Evolutionary conservation across 176 grass and related monocot genomes (phyloP), one percentile per base, ranked within the genome.

Genomic region (Tillandsia fasciculata): DNA sequence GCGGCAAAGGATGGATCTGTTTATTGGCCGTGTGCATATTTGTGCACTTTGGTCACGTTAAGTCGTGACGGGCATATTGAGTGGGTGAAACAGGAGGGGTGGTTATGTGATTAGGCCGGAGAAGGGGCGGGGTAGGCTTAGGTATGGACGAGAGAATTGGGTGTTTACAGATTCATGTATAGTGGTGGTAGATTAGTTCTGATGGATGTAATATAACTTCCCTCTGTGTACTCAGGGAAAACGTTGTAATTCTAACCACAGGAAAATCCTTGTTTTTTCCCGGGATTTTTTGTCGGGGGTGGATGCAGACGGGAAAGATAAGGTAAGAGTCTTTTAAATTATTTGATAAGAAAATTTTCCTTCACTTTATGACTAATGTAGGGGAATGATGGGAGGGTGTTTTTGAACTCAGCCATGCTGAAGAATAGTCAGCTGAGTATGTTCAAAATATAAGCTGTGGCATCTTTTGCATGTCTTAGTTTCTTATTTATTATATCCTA

Each of bases 81-180:
- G 33, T 6, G 80, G 67, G 71, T 63, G 23, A 63, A 56, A 53
- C 75, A 78, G 10, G 67, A 73, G 70, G 74, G 72, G 70, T 67
- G 79, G 63, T 29, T 67, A 68, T 66, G 75, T 78, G 79, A 71
- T 22, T 70, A 69, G 71, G 64, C 75, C 79, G 8, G 52, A 73
- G 67, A 69, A 74, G 78, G 70, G 56, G 59, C 49, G 77, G 56
- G 56, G 54, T 71, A 63, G 29, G 53, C 49, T 68, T 12, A 56
- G 54, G 72, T 79, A 74, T 78, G 77, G 69, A 82, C 82, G 84
- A 75, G 64, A 64, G 84, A 71, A 79, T 72, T 79, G 84, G 84
- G 74, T 74, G 64, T 78, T 68, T 70, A 87, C 83, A 87, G 80
- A 79, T 87, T 75, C 83, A 83, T 87, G 84, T 87, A 87, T 76